Percentiles rank a stretch among this genome's conserved stretches.
These are phyloP conservation scores for Chlorella sp. DNA, from an alignment of 139 green algal species.

Conservation along the genomic window DNA sequence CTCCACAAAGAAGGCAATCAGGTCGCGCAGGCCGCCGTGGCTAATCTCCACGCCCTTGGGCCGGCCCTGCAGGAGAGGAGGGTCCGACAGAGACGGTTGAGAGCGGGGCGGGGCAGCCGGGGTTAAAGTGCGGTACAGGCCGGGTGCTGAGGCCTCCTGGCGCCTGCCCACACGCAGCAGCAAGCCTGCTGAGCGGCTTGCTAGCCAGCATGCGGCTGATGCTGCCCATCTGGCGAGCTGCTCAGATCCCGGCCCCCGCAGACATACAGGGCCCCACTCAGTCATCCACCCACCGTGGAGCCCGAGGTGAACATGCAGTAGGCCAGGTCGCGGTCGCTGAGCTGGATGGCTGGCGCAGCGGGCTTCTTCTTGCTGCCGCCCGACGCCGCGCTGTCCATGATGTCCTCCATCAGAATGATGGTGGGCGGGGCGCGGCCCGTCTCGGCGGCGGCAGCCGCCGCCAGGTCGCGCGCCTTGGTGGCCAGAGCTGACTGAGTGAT, in stretches of 20 bases:
- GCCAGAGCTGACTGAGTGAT: constrained; percentile 10
- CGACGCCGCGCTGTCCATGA: neutral
- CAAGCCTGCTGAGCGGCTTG: too few relatives aligned
- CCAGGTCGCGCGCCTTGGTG: neutral
- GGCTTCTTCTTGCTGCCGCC: too few relatives aligned
- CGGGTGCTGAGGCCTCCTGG: too few relatives aligned
- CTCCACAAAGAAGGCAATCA: constrained; percentile 38
- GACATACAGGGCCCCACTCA: too few relatives aligned
- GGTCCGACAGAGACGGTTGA: too few relatives aligned
- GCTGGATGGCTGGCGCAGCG: neutral
- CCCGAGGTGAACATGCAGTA: constrained; percentile 80
- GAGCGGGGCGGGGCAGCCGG: too few relatives aligned
- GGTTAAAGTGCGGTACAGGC: too few relatives aligned
- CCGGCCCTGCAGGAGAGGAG: constrained; percentile 27
- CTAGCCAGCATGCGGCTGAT: too few relatives aligned
- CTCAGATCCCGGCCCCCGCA: too few relatives aligned
- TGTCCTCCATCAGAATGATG: neutral
- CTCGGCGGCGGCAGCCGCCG: neutral
- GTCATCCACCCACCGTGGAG: constrained; percentile 45
- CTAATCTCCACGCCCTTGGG: constrained; percentile 68
- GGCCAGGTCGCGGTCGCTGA: constrained; percentile 33
- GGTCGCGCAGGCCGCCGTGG: constrained; percentile 43
- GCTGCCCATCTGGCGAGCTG: too few relatives aligned
- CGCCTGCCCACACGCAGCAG: too few relatives aligned
- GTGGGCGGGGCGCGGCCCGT: too few relatives aligned